Conservation (phyloP, 441 rosid species). For the Mallotus repandus region DNA sequence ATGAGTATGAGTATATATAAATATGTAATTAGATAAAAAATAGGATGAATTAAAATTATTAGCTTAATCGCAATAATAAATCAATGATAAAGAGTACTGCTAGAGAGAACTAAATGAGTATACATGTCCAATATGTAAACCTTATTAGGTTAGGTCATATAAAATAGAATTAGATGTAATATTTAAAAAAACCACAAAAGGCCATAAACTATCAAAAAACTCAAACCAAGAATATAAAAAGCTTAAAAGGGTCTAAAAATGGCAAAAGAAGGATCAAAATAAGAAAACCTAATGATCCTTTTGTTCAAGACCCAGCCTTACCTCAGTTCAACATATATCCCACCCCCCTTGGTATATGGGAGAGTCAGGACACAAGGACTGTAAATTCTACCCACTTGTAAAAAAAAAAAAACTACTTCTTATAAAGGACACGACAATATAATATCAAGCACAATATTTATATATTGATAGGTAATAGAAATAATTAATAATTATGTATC, state of each 20-base stretch:
- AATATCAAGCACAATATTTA: neutral
- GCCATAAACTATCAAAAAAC: conserved; percentile 19
- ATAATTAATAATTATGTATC: conserved; percentile 2
- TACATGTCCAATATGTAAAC: no score
- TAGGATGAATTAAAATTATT: no score
- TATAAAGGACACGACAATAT: conserved; percentile 50
- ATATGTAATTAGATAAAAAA: no score
- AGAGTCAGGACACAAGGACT: conserved; percentile 22
- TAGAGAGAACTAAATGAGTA: no score
- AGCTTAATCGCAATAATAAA: no score
- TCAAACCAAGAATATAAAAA: conserved; percentile 13
- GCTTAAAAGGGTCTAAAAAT: conserved; percentile 29
- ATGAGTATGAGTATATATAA: no score
- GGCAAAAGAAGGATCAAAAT: conserved; percentile 39
- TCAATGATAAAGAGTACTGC: no score
- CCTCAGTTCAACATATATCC: neutral
- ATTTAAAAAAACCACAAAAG: conserved; percentile 16
- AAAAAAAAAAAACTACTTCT: conserved; percentile 20
- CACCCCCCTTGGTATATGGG: conserved; percentile 30
- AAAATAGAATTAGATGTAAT: conserved; percentile 9
- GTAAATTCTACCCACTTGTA: conserved; percentile 38
- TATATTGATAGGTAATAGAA: neutral
- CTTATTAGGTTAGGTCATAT: neutral
- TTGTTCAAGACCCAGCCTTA: conserved; percentile 19
- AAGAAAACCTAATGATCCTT: conserved; percentile 28